Base-by-base conservation (phyloP, 2,329 filamentous ascomycete genomes). In the Colletotrichum endophyticum region DNA sequence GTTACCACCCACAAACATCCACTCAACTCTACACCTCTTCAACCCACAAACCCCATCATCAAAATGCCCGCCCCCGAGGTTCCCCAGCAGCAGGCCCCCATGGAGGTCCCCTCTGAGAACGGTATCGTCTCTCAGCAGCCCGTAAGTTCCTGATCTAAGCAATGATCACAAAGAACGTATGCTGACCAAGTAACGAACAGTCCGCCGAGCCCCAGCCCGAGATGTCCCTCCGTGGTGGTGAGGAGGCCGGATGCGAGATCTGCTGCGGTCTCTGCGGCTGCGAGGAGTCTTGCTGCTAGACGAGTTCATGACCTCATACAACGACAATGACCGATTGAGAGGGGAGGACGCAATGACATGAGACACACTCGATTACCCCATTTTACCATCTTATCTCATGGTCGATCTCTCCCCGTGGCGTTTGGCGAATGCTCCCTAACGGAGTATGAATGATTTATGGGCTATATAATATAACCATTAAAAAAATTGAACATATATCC, bases 231-330 rank as follows among this genome's bases (percentile, higher is more conserved):
- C 84, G 86, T 57, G 86, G 86, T 79, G 86, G 86, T 78, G 86
- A 88, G 78, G 86, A 88, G 77, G 86, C 85, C 44, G 86, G 86
- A 49, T 88, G 86, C 74, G 86, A 87, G 79, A 80, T 87, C 76
- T 88, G 86, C 83, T 88, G 86, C 75, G 86, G 86, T 73, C 84
- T 88, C 75, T 88, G 86, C 80, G 86, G 81, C 67, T 88, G 86
- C 79, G 80, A 88, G 1, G 86, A 88, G 78, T 80, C 79, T 27
- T 88, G 86, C 82, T 88, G 86, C 81, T 88, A 85, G 80, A 70
- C 39, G 12, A 7, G 16, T 16, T 30, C 2, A 53, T 15, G 22
- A 66, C 4, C 7, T 34, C 15, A 72, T 9, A 36, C n/a, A 62
- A 36, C 15, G 5, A 70, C 66, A 32, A 36, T 44, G 32, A 27